Evolutionary conservation across 768 basidiomycete genomes (phyloP), one percentile per base, ranked within the genome.

Genomic region (Erythrobasidium yunnanense): DNA sequence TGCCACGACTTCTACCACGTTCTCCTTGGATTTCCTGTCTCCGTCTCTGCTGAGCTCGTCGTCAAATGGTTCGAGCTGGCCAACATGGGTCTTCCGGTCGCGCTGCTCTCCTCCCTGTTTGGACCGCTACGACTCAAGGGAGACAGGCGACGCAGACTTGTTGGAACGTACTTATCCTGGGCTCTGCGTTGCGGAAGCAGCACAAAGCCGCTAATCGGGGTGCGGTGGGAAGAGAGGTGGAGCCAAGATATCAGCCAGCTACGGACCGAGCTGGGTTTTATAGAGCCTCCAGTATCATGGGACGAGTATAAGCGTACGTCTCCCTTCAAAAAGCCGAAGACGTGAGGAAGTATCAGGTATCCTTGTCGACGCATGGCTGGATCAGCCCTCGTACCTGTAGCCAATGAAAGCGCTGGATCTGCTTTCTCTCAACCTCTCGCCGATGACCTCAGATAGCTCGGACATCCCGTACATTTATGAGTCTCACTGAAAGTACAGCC

Each of bases 1-100:
- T 93, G 87, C 69, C 95, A 99, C 77, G 93, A 99, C 77, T 86
- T 97, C 71, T 95, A 96, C 74, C 95, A 99, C 74, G 88, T 88
- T 72, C 81, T 97, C 67, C 85, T 84, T 78, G 84, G 84, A 71
- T 81, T 97, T 7, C 91, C 90, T 0, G 90, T 96, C 66, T 85
- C 85, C 68, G 87, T 93, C 72, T 83, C 87, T 65, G 88, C 87
- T 51, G 95, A 99, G 75, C 81, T 99, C 30, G 89, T 90, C 0
- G 83, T 97, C 76, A 99, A 99, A 74, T 86, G 83, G 71, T 90
- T 97, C 72, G 95, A 97, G 76, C 87, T 92, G 66, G 83, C 87
- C 29, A 96, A 99, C 77, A 81, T 95, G 71, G 85, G 87, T 15
- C 81, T 97, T 1, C 93, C 92, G 1, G 86, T 96, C 79, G 83